Evolutionary conservation across 192 early-diverging fungal species (phyloP).

Genomic region (Coemansia aciculifera): DNA sequence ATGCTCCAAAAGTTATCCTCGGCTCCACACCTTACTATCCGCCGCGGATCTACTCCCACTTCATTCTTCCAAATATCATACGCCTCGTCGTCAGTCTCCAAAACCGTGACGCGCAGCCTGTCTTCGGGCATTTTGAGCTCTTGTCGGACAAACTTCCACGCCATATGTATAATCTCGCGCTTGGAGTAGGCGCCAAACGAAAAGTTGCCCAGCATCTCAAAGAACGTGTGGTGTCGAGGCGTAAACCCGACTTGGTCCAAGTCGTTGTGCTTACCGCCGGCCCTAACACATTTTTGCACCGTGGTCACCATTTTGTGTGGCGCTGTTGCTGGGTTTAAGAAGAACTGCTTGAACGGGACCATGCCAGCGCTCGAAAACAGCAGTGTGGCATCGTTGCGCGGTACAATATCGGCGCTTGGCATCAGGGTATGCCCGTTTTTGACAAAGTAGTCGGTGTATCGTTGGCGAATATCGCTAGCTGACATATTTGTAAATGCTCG

Average conservation of each 20-base stretch:
- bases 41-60: constrained; percentile 76
- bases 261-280: constrained; percentile 98
- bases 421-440: constrained; percentile 69
- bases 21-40: constrained; percentile 75
- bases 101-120: constrained; percentile 91
- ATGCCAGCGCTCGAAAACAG: constrained; percentile 96
- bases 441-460: constrained; percentile 84
- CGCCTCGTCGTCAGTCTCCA: constrained; percentile 78
- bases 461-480: constrained; percentile 74
- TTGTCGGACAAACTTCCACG: constrained; percentile 87
- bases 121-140: constrained; percentile 78
- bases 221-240: constrained; percentile 98
- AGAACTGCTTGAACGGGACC: constrained; percentile 97
- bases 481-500: constrained; percentile 33
- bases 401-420: constrained; percentile 84
- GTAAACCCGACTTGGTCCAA: constrained; percentile 96
- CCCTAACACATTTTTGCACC: constrained; percentile 97
- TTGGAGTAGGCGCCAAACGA: constrained; percentile 99
- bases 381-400: constrained; percentile 90
- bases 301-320: constrained; percentile 86
- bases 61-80: constrained; percentile 79
- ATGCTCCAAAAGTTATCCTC: constrained; percentile 99
- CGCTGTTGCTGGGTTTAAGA: constrained; percentile 82
- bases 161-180: constrained; percentile 82
- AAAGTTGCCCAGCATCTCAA: constrained; percentile 99